Base-by-base conservation (phyloP, 1,139 yeast species). In the Ogataea hybrid region DNA sequence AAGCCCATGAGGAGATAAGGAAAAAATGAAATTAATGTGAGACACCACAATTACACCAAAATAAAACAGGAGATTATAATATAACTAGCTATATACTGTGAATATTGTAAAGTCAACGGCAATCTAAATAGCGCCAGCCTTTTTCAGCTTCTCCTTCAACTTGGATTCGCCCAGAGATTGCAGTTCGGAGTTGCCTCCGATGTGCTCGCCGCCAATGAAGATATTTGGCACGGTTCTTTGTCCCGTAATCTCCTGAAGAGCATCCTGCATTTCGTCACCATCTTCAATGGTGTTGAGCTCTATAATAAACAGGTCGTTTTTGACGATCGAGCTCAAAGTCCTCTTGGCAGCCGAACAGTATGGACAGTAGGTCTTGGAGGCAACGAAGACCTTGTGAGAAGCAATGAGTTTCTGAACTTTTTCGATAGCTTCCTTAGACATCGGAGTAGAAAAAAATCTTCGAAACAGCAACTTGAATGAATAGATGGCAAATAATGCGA, bases 151-250 rank as follows among this genome's bases (percentile, higher is more conserved):
- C 71, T 70, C 63, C 81, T 72, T 27, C 15, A 48, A 29, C 6
- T 35, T 41, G 25, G 37, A 18, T 35, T 50, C 46, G 14, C 63
- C 61, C 25, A 60, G 46, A 35, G 72, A 69, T 68, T 87, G 95
- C 49, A 90, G 71, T 55, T 85, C 95, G 39, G 90, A 82, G 75
- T 88, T 86, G 47, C 98, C 98, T 49, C 98, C 98, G 57, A 92
- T 79, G 69, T 88, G 96, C 67, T 87, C 75, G 46, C 96, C 96
- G 39, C 75, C 81, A 62, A 92, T 89, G 68, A 84, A 89, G 52
- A 92, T 77, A 65, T 85, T 90, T 50, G 98, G 98, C 46, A 92
- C 97, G 30, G 97, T 88, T 55, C 79, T 75, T 71, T 92, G 97
- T 49, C 96, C 95, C 31, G 95, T 84, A 51, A 88, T 65, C 59